Evolutionary conservation across 2,329 filamentous ascomycete genomes (phyloP).

Genomic region (Trichoderma sp.): DNA sequence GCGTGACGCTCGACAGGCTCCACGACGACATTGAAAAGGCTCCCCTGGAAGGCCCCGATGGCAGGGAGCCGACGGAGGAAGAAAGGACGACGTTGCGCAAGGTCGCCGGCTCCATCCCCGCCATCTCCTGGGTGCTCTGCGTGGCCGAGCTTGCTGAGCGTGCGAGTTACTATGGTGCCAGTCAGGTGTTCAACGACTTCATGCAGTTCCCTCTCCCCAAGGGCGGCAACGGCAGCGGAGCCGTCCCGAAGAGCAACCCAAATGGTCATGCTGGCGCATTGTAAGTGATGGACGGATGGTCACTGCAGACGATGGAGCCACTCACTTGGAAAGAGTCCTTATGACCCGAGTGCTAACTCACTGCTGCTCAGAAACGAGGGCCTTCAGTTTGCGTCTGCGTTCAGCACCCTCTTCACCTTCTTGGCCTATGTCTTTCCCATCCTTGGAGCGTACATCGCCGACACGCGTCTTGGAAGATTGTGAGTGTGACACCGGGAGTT

Average conservation of each 20-base stretch:
- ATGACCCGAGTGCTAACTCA: background rate
- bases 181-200: constrained; percentile 26
- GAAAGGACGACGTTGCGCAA: constrained; percentile 24
- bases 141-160: constrained; percentile 26
- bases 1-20: background rate
- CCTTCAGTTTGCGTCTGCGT: constrained; percentile 28
- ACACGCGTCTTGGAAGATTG: constrained; percentile 26
- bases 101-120: constrained; percentile 21
- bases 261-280: constrained; percentile 27
- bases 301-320: background rate
- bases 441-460: constrained; percentile 27
- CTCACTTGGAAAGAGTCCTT: background rate
- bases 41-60: constrained; percentile 1
- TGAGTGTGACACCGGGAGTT: constrained; percentile 1
- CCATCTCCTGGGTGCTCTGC: constrained; percentile 28
- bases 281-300: constrained; percentile 13
- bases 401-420: constrained; percentile 28
- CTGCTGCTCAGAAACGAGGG: constrained; percentile 17
- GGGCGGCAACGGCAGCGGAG: constrained; percentile 25
- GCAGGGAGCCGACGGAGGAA: constrained; percentile 24
- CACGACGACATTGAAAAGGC: constrained; percentile 16
- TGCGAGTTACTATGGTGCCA: constrained; percentile 28
- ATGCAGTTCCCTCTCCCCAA: constrained; percentile 29
- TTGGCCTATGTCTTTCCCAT: constrained; percentile 29
- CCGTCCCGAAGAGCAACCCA: constrained; percentile 26